Evolutionary conservation across 2,329 filamentous ascomycete species (phyloP).

Genomic region (Arachnomyces sp.): DNA sequence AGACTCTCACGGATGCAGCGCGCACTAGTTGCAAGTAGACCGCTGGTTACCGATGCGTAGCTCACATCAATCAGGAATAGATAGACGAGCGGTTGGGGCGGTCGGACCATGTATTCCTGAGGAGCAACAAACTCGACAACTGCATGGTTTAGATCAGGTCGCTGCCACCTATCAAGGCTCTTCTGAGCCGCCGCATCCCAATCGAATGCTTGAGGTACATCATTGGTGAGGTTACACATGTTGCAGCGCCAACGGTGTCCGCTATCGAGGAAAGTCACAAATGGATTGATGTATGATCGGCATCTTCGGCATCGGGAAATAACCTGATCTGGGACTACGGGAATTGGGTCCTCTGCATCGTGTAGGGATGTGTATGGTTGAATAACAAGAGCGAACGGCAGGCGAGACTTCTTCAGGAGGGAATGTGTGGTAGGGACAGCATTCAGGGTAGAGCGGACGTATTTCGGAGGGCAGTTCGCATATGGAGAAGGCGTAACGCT

Average conservation of each 20-base stretch:
- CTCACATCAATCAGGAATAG: conserved; percentile 94
- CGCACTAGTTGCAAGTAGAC: conserved; percentile 83
- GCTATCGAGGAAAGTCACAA: conserved; percentile 91
- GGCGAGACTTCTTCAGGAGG: conserved; percentile 89
- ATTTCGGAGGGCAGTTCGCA: conserved; percentile 88
- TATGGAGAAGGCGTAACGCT: conserved; percentile 85
- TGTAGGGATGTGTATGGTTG: conserved; percentile 91
- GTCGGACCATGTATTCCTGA: conserved; percentile 98
- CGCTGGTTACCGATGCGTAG: conserved; percentile 80
- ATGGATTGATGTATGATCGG: conserved; percentile 95
- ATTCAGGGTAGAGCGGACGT: conserved; percentile 90
- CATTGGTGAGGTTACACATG: conserved; percentile 98
- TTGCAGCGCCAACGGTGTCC: conserved; percentile 98
- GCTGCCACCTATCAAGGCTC: conserved; percentile 83
- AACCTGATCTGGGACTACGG: conserved; percentile 90
- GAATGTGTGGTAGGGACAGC: conserved; percentile 87
- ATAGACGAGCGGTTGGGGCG: conserved; percentile 90
- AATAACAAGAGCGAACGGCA: conserved; percentile 91
- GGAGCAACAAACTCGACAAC: conserved; percentile 96
- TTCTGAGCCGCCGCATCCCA: conserved; percentile 93
- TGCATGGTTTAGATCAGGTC: conserved; percentile 88
- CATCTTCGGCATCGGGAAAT: conserved; percentile 95
- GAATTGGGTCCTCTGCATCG: conserved; percentile 83
- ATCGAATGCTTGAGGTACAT: conserved; percentile 97
- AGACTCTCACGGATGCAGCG: conserved; percentile 91